Evolutionary conservation across 768 basidiomycete genomes (phyloP), one percentile per base, ranked within the genome.

Genomic region (Naganishia kalamii): DNA sequence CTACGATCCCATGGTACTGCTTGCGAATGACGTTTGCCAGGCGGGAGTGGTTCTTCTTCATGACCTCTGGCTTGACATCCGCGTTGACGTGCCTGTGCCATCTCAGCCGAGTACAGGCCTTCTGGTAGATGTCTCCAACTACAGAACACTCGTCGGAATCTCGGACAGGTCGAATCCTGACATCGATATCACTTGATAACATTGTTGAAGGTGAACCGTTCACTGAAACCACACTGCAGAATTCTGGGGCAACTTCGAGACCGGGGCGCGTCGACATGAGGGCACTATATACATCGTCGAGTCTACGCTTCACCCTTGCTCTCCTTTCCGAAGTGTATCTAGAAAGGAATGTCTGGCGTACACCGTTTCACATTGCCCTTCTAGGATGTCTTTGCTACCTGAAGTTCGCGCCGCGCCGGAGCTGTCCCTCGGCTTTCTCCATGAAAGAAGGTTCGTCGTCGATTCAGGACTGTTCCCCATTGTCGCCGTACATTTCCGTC

Each of bases 1-100:
- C 21, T 11, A 57, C 54, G 12, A 57, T 33, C 12, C 54, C 54
- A 15, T 57, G 54, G 27, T 57, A 40, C 54, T 57, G 54, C 21
- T 40, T 57, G 5, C 54, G 33, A 6, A 57, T 57, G 10, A 37
- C 54, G 37, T 6, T 25, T 10, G 54, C 54, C 21, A 57, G 35
- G 7, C n/a, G 33, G 51, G 29, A 17, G 15, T 57, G 4, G 54
- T 40, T 29, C 37, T 37, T n/a, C 37, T 37, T 57, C 8, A 37
- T 32, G 13, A 6, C 51, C 7, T 15, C 33, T 19, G 51, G 51
- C 30, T 52, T 21, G 6, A 35, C 51, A 7, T 52, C 6, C 6
- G 17, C 32, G 7, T 52, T n/a, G 17, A 52, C 51, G 21, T 52
- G 29, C 10, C 51, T 15, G 35, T 25, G 19, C 54, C 54, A 57